Evolutionary conservation across 108 stramenopile species (phyloP), one percentile per base, ranked within the genome.

Genomic region (Skeletonema menzelii): DNA sequence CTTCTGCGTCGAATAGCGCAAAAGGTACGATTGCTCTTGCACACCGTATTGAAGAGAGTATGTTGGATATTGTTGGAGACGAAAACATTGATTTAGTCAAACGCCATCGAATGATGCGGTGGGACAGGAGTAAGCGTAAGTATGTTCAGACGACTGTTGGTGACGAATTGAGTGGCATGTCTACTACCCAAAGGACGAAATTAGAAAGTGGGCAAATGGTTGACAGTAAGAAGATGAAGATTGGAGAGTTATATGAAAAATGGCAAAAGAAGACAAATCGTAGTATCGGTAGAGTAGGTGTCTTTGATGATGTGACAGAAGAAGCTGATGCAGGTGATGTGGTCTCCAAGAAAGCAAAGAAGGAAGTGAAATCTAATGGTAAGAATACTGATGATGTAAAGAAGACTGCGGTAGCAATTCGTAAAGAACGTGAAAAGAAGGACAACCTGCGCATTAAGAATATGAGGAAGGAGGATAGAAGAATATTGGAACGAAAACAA

Each of bases 181-280:
- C 85, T 17, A 88, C 86, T 37, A 88, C 70, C 30, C 92, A 96
- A 69, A 91, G 85, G 69, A 73, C 90, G 64, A 86, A 86, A 59
- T 77, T 93, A 7, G 95, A 96, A 73, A 91, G 90, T 71, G 95
- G 95, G 15, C 85, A 88, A 62, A 56, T 91, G 26, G 89, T 92
- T 19, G 94, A 96, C 73, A 91, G 80, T 24, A 94, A 97, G 70
- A 96, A 93, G 69, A 63, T 94, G 59, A 97, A 97, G 75, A 84
- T 96, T 20, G 98, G 98, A 1, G 97, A 97, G 66, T 75, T 98
- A 8, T 98, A 97, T 80, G 89, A 91, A 31, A 97, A 96, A 70
- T 98, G 98, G 98, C 93, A 96, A 60, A 95, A 96, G 88, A 95
- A 93, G 76, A 95, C 96, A 26, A 95, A 94, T 65, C 87, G 88